phyloP scores from a whole-genome alignment of 78 protist genomes.

The Monosiga brevicollis region DNA sequence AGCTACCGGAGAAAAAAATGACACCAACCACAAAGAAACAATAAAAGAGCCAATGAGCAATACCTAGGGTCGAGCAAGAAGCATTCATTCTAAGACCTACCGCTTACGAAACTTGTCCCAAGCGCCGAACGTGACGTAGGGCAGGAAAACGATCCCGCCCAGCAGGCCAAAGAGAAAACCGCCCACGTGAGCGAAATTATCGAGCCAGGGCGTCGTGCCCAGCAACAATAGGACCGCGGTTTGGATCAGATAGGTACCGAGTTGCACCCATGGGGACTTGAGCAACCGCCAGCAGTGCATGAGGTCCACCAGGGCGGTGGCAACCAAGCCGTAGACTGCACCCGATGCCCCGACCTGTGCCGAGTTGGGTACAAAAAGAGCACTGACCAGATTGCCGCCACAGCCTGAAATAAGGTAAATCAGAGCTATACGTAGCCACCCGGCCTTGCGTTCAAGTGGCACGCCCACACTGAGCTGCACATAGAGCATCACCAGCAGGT shows the following conservation, averaged over 20 bases:
- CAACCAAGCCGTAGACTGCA: slow-evolving; percentile 16
- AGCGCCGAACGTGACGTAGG: slow-evolving; percentile 29
- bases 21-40: too few species aligned
- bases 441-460: slow-evolving; percentile 17
- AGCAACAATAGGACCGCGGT: too few species aligned
- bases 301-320: slow-evolving; percentile 18
- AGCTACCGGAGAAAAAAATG: too few species aligned
- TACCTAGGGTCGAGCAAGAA: too few species aligned
- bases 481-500: not conserved
- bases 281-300: slow-evolving; percentile 16
- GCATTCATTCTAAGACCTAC: too few species aligned
- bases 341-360: slow-evolving; percentile 24
- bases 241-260: not conserved
- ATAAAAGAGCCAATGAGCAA: too few species aligned
- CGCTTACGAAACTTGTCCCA: slow-evolving; percentile 24
- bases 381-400: slow-evolving; percentile 30
- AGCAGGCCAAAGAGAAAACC: slow-evolving; percentile 7
- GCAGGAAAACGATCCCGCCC: slow-evolving; percentile 23
- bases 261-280: not conserved
- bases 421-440: slow-evolving; percentile 21
- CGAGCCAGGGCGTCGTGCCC: too few species aligned
- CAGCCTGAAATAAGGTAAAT: slow-evolving; percentile 23
- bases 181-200: slow-evolving; percentile 32
- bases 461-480: not conserved
- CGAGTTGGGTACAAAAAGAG: slow-evolving; percentile 17